Evolutionary conservation across 306 rosid species (phyloP).

Genomic region (Cercis canadensis): DNA sequence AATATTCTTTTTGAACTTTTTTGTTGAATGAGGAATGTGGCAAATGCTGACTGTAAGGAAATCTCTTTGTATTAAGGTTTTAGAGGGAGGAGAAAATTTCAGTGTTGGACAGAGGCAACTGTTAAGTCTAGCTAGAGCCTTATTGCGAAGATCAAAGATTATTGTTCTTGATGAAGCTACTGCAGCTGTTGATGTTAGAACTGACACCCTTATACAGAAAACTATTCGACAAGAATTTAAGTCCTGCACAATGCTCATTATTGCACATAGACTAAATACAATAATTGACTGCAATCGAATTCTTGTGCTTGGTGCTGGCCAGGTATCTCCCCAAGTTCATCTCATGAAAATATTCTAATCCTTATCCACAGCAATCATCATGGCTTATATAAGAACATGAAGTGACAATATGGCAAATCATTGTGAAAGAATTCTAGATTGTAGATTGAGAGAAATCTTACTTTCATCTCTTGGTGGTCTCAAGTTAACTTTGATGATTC

Average conservation of each 20-base stretch:
- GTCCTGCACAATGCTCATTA: constrained; percentile 83
- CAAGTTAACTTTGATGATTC: constrained; percentile 12
- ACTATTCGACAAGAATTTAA: constrained; percentile 82
- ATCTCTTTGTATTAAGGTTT: constrained; percentile 60
- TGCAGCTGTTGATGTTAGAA: constrained; percentile 88
- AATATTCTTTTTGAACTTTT: background rate
- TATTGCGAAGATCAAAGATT: no score
- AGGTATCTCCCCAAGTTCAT: constrained; percentile 47
- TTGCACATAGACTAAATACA: constrained; percentile 89
- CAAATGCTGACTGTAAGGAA: constrained; percentile 1
- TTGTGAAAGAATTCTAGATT: no score
- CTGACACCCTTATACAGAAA: constrained; percentile 85
- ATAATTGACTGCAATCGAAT: constrained; percentile 76
- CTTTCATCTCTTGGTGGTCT: no score
- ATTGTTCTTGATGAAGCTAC: no score
- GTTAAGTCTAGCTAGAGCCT: no score
- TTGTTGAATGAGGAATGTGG: constrained; percentile 6
- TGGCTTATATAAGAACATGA: background rate
- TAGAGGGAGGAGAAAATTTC: constrained; percentile 77
- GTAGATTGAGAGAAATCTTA: no score
- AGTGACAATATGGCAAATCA: background rate
- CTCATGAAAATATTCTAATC: constrained; percentile 4
- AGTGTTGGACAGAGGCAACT: no score
- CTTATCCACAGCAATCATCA: background rate
- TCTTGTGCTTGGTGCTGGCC: constrained; percentile 78